Conservation (phyloP, 2,329 filamentous ascomycete genomes). For the Saccharata proteae region DNA sequence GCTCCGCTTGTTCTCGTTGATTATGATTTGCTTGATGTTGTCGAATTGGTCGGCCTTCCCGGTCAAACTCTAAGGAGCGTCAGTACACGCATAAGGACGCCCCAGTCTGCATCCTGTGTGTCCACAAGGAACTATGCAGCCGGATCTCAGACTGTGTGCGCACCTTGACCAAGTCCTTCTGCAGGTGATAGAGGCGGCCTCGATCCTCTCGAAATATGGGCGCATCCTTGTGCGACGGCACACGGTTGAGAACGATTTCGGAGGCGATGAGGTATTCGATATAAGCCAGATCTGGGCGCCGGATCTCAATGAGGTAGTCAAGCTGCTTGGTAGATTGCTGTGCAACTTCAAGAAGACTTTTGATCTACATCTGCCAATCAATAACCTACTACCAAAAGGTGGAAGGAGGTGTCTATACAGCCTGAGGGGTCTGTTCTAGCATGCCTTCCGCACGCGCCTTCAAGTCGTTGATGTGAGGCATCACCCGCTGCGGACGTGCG, state of each 20-base stretch:
- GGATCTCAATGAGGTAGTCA: conserved; percentile 47
- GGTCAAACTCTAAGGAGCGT: conserved; percentile 3
- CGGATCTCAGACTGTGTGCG: neutral
- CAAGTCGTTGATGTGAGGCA: conserved; percentile 32
- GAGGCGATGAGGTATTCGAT: conserved; percentile 75
- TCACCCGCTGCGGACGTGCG: conserved; percentile 14
- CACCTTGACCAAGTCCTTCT: conserved; percentile 28
- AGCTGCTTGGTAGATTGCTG: conserved; percentile 36
- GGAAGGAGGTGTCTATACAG: no score
- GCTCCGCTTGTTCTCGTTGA: conserved; percentile 41
- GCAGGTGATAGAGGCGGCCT: conserved; percentile 36
- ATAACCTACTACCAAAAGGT: no score
- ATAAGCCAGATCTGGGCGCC: conserved; percentile 61
- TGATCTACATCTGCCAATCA: conserved; percentile 27
- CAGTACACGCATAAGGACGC: no score
- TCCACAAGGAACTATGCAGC: conserved; percentile 1
- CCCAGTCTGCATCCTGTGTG: conserved; percentile 5
- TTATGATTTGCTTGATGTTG: conserved; percentile 38
- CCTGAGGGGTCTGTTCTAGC: conserved; percentile 16
- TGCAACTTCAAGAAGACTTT: conserved; percentile 28
- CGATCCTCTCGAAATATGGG: conserved; percentile 48
- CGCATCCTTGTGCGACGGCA: conserved; percentile 67
- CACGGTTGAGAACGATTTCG: conserved; percentile 62
- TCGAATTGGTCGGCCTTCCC: conserved; percentile 29
- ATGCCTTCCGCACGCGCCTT: conserved; percentile 26